Conservation (phyloP, 2,329 filamentous ascomycete genomes). For the Phaeoacremonium minimum region DNA sequence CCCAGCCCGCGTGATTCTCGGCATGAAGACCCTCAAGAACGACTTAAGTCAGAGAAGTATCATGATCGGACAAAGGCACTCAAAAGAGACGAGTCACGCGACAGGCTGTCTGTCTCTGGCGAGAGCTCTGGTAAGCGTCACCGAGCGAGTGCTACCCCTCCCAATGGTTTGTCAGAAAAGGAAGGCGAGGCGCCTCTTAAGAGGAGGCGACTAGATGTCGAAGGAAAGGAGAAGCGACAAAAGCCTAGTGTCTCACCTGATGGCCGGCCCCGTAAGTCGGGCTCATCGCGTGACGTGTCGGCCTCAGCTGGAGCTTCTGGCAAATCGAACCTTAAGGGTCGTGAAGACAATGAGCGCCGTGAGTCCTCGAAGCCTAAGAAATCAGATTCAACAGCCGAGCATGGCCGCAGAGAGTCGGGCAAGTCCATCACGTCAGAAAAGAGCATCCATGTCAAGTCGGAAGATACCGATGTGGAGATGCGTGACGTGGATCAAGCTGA, state of each 20-base stretch:
- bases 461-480: conserved; percentile 54
- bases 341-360: conserved; percentile 37
- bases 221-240: conserved; percentile 43
- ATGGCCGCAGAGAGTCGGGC: conserved; percentile 34
- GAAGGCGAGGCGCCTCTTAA: conserved; percentile 51
- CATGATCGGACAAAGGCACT: conserved; percentile 57
- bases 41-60: conserved; percentile 49
- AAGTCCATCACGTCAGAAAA: conserved; percentile 39
- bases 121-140: conserved; percentile 54
- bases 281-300: conserved; percentile 32
- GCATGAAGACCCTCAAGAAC: conserved; percentile 44
- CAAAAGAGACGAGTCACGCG: conserved; percentile 57
- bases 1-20: conserved; percentile 47
- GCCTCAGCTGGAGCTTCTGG: conserved; percentile 16
- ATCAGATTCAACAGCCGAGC: conserved; percentile 22
- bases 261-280: conserved; percentile 37
- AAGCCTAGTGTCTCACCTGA: conserved; percentile 41
- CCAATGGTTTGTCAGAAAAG: conserved; percentile 46
- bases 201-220: conserved; percentile 51
- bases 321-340: conserved; percentile 30
- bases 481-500: conserved; percentile 34
- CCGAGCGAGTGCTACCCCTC: conserved; percentile 55
- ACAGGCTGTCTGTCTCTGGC: conserved; percentile 43
- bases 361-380: conserved; percentile 30
- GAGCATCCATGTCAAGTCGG: conserved; percentile 53